Percentiles rank a stretch among this genome's conserved stretches.
phyloP scores from a whole-genome alignment of 139 green algal species.

The Chlorella ohadii region DNA sequence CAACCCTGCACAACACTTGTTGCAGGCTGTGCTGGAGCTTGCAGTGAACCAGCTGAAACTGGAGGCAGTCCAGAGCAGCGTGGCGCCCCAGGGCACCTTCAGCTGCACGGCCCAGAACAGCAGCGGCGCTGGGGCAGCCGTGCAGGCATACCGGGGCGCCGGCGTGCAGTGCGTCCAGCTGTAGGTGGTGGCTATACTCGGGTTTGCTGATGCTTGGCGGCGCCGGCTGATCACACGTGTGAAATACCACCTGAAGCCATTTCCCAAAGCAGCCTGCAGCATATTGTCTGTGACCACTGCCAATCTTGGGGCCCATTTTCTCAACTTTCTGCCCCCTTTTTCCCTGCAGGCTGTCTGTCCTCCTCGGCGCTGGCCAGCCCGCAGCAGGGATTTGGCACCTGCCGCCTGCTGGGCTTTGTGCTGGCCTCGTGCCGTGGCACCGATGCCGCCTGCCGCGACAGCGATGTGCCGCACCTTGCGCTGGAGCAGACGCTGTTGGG shows the following conservation, averaged over 20 bases:
- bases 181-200: too few species aligned
- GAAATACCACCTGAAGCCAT: too few species aligned
- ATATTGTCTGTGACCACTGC: too few species aligned
- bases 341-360: background rate
- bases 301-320: too few species aligned
- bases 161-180: slow-evolving; percentile 21
- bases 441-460: too few species aligned
- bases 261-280: too few species aligned
- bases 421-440: too few species aligned
- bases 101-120: background rate
- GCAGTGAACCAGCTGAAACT: background rate
- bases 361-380: slow-evolving; percentile 4
- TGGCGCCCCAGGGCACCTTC: background rate
- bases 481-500: slow-evolving; percentile 17
- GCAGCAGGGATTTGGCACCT: background rate
- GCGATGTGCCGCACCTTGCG: slow-evolving; percentile 4
- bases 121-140: background rate
- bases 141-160: background rate
- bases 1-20: too few species aligned
- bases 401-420: background rate
- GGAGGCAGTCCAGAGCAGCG: background rate
- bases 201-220: too few species aligned
- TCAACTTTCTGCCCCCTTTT: too few species aligned
- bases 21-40: background rate
- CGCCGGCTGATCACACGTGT: too few species aligned